Evolutionary conservation across 768 basidiomycete genomes (phyloP), one percentile per base, ranked within the genome.

Genomic region (Boletus rubescentipes): DNA sequence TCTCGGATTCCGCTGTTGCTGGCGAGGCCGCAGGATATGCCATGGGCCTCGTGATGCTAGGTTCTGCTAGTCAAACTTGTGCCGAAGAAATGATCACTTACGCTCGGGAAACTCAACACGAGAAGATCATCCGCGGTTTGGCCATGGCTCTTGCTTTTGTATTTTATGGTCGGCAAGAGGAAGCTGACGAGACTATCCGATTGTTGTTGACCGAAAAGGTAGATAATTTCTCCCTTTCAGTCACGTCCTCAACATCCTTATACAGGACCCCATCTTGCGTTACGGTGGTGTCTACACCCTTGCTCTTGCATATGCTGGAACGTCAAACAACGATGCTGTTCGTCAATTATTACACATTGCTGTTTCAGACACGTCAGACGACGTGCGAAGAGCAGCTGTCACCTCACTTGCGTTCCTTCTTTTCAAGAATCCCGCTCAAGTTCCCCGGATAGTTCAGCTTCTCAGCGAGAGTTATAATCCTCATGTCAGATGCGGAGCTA

Each of bases 381-480:
- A 98, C 69, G 97, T 99, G 20, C 84, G 97, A 57, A 80, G 97
- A 54, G 96, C 97, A 7, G 97, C 97, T 35, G 97, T 99, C 42
- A 98, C 93, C 12, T 86, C 92, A 12, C 81, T 99, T 38, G 93
- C 97, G 0, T 98, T 99, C 77, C 77, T 99, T 52, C 81, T 99
- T 29, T 99, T 96, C 83, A 93, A 98, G 74, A 97, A 91, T 69
- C 95, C 97, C 12, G 82, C 84, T 12, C 95, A 98, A 75, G 95
- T 99, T 2, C 97, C 97, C 18, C 81, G 97, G 41, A 91, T 98
- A 54, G 97, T 99, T 7, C 97, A 99, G 68, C 81, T 99, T 15
- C 76, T 99, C 47, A 93, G 92, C 59, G 97, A 99, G 77, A 96
- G 93, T 64, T 99, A 99, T 73, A 99, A 98, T 67, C 97, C 97